Percentiles rank a stretch among this genome's conserved stretches.
These are phyloP conservation scores for Myxozyma vanderwaltii DNA, from an alignment of 805 yeast species.

Conservation along the genomic window DNA sequence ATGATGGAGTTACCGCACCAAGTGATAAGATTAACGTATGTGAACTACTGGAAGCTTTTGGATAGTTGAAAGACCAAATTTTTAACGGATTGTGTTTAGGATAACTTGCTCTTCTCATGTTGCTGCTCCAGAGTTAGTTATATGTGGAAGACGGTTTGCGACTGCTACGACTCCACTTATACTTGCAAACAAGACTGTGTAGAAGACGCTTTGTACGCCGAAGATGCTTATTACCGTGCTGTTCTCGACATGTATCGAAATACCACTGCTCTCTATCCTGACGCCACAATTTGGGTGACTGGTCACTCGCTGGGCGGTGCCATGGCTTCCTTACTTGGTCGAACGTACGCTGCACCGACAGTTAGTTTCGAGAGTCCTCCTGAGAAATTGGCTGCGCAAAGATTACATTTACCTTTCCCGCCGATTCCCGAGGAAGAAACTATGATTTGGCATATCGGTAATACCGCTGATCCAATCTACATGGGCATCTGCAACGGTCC, in stretches of 20 bases:
- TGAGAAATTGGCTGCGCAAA: constrained; percentile 75
- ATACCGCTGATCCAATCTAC: constrained; percentile 94
- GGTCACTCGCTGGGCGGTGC: constrained; percentile 98
- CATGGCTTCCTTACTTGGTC: constrained; percentile 73
- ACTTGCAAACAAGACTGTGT: constrained; percentile 89
- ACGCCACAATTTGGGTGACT: constrained; percentile 80
- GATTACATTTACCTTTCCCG: constrained; percentile 86
- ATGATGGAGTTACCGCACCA: constrained; percentile 68
- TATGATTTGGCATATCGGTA: constrained; percentile 93
- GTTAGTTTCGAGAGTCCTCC: constrained; percentile 95
- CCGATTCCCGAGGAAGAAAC: constrained; percentile 76
- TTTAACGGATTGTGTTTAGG: constrained; percentile 41
- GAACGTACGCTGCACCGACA: constrained; percentile 89
- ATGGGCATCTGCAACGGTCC: constrained; percentile 98
- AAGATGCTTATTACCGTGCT: constrained; percentile 84
- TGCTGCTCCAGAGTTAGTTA: constrained; percentile 95
- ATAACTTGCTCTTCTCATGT: constrained; percentile 87
- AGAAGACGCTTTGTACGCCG: constrained; percentile 71
- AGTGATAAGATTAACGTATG: constrained; percentile 70
- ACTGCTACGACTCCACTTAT: constrained; percentile 79
- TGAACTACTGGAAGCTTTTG: too few relatives aligned
- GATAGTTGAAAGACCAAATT: too few relatives aligned
- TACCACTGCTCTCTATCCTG: constrained; percentile 68
- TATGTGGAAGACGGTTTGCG: constrained; percentile 95
- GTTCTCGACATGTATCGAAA: constrained; percentile 75